Percentiles rank a stretch among this genome's conserved stretches.
Conservation (phyloP, 2,329 filamentous ascomycete species). For the Fulvia fulva region DNA sequence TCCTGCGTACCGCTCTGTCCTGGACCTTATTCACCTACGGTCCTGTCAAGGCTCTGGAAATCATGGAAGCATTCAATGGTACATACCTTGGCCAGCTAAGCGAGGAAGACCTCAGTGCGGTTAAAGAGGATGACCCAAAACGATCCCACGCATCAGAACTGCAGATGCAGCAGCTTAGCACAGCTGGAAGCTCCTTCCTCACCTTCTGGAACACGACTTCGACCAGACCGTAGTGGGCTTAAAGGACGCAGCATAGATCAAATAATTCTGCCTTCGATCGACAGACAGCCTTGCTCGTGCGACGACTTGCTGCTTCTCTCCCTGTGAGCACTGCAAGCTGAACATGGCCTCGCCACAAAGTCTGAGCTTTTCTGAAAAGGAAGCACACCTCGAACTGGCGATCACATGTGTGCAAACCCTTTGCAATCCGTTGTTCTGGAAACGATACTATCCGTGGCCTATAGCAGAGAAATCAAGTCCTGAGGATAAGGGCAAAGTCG, state of each 20-base stretch:
- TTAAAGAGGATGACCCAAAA: background rate
- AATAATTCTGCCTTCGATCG: background rate
- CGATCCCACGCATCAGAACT: conserved; percentile 3
- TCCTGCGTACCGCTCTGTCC: conserved; percentile 12
- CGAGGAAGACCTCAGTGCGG: background rate
- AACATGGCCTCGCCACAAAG: background rate
- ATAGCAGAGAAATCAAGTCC: background rate
- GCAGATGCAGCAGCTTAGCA: conserved; percentile 10
- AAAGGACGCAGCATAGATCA: background rate
- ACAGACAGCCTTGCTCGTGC: background rate
- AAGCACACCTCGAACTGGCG: background rate
- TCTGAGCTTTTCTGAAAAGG: background rate
- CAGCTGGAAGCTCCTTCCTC: conserved; percentile 13
- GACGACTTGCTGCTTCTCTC: background rate
- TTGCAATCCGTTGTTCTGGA: background rate
- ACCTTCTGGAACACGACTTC: conserved; percentile 3
- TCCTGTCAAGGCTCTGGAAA: conserved; percentile 5
- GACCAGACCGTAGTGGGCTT: background rate
- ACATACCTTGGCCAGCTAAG: background rate
- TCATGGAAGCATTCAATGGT: conserved; percentile 12
- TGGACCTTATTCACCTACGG: conserved; percentile 7
- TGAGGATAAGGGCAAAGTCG: background rate
- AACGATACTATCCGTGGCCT: background rate
- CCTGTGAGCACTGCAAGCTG: background rate
- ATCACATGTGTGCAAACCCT: background rate